Conservation (phyloP, 1,139 yeast genomes). For the Saccharomyces hybrid region DNA sequence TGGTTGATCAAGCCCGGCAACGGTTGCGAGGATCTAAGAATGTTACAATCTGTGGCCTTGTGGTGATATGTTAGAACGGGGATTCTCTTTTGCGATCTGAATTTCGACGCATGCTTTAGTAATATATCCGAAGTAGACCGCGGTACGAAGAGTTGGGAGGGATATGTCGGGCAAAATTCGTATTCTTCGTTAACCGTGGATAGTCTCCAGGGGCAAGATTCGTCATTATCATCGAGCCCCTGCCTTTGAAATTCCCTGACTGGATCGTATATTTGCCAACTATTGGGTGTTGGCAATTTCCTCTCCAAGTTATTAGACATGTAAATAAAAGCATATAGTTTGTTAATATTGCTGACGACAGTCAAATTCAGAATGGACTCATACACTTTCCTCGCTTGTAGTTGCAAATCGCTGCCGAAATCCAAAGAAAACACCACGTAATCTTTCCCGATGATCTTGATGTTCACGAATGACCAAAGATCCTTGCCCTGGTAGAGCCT, state of each 20-base stretch:
- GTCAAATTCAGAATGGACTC: slow-evolving; percentile 63
- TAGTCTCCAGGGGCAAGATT: slow-evolving; percentile 53
- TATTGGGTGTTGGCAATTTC: slow-evolving; percentile 33
- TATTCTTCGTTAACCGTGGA: slow-evolving; percentile 59
- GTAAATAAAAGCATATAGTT: slow-evolving; percentile 65
- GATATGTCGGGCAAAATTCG: slow-evolving; percentile 70
- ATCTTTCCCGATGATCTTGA: slow-evolving; percentile 75
- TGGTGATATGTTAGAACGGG: slow-evolving; percentile 80
- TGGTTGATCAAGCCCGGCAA: slow-evolving; percentile 83
- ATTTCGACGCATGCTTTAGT: slow-evolving; percentile 73
- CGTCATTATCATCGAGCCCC: slow-evolving; percentile 36
- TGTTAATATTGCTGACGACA: slow-evolving; percentile 44
- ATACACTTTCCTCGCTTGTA: slow-evolving; percentile 60
- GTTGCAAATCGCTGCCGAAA: slow-evolving; percentile 42
- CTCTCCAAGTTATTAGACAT: slow-evolving; percentile 52
- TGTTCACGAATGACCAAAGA: slow-evolving; percentile 43
- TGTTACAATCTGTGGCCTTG: slow-evolving; percentile 62
- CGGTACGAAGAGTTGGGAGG: slow-evolving; percentile 62
- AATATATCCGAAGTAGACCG: slow-evolving; percentile 69
- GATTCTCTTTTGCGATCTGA: slow-evolving; percentile 74
- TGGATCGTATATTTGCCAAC: slow-evolving; percentile 70
- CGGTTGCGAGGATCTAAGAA: slow-evolving; percentile 89
- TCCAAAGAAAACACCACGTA: slow-evolving; percentile 80
- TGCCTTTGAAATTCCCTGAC: slow-evolving; percentile 59
- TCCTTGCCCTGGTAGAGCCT: slow-evolving; percentile 29